Evolutionary conservation across 305 asterid species (phyloP).

Genomic region (Fraxinus baroniana): DNA sequence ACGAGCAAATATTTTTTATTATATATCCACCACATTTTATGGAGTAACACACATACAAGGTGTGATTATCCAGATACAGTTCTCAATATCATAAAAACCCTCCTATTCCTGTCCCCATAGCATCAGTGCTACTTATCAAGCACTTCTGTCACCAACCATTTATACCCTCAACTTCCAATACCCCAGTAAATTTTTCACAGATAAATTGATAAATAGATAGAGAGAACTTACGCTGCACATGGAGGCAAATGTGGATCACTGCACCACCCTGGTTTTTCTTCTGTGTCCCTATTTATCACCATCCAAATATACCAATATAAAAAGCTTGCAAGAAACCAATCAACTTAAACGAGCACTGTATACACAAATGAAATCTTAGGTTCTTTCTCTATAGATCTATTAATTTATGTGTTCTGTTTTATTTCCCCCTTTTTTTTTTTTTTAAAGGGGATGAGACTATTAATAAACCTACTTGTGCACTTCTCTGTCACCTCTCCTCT

Average conservation of each 20-base stretch:
- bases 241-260: constrained; percentile 89
- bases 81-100: not conserved
- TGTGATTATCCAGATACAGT: not conserved
- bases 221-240: constrained; percentile 72
- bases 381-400: constrained; percentile 1
- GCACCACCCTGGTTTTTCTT: constrained; percentile 94
- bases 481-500: constrained; percentile 81
- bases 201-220: not conserved
- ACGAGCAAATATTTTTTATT: not conserved
- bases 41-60: not conserved
- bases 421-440: not conserved
- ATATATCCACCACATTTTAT: not conserved
- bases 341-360: not conserved
- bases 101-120: not conserved
- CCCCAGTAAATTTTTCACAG: not conserved
- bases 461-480: constrained; percentile 71
- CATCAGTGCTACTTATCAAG: not conserved
- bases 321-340: constrained; percentile 1
- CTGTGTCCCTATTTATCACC: constrained; percentile 58
- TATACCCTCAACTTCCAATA: not conserved
- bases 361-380: not conserved
- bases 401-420: not conserved
- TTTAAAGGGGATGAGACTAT: not conserved
- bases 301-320: constrained; percentile 24
- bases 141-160: not conserved